A percentile compares a stretch with the other conserved stretches of the same genome.
phyloP scores from a whole-genome alignment of 2,329 filamentous ascomycete species.

The Arthrobotrys megalospora region DNA sequence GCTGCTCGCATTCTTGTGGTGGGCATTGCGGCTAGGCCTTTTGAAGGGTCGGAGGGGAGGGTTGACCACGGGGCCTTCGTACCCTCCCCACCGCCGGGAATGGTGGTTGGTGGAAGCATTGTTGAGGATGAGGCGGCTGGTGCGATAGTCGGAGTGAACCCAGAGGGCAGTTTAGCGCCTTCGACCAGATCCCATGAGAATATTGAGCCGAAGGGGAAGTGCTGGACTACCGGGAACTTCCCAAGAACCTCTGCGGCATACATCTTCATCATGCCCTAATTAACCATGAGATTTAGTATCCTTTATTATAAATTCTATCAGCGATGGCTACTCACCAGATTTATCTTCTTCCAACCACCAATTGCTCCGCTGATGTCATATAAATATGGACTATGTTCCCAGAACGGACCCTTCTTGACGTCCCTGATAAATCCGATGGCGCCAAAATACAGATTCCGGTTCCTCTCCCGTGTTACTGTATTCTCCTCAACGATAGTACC shows the following conservation, averaged over 20 bases:
- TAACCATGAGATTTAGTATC: constrained; percentile 19
- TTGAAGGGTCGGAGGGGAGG: constrained; percentile 39
- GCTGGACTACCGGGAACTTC: constrained; percentile 98
- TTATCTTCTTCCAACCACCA: constrained; percentile 98
- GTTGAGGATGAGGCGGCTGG: constrained; percentile 27
- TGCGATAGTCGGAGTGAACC: not conserved
- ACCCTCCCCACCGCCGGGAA: constrained; percentile 9
- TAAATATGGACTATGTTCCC: constrained; percentile 94
- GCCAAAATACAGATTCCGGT: constrained; percentile 89
- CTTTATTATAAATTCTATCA: not conserved
- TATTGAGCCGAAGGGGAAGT: constrained; percentile 87
- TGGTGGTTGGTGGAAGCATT: constrained; percentile 22
- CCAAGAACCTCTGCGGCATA: constrained; percentile 95
- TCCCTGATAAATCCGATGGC: constrained; percentile 97
- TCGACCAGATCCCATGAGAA: constrained; percentile 75
- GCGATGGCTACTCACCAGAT: constrained; percentile 74
- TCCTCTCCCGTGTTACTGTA: constrained; percentile 77
- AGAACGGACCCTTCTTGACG: constrained; percentile 96
- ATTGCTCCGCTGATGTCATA: constrained; percentile 94
- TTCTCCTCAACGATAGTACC: constrained; percentile 76
- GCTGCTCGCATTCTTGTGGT: constrained; percentile 44
- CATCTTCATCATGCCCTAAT: constrained; percentile 97
- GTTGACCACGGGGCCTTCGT: constrained; percentile 60
- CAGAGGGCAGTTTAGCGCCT: constrained; percentile 14
- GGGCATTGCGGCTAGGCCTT: not conserved